Evolutionary conservation across 192 early-diverging fungal genomes (phyloP), one percentile per base, ranked within the genome.

Genomic region (Gonapodya prolifera): DNA sequence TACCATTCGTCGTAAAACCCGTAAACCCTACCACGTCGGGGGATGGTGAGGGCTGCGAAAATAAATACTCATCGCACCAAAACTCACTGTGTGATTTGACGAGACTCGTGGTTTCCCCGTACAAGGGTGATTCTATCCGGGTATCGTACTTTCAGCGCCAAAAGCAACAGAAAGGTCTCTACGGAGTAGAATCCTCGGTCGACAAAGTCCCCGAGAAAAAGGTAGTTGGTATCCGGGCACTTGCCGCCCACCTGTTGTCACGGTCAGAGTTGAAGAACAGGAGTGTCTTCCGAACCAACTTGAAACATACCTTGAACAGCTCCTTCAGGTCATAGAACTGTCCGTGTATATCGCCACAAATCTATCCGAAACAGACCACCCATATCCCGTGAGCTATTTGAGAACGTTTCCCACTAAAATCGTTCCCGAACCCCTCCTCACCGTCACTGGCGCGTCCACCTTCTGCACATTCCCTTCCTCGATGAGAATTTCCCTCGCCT

Each of bases 201-300:
- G 16, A 98, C 95, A 87, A 96, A 96, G 82, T 96, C 96, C 83
- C 94, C 97, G 93, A 98, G 94, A 82, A 98, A 98, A 77, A 98
- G 85, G 79, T 98, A 98, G 84, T 96, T 98, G 61, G 97, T 98
- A 77, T 96, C 94, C 1, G 97, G 97, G 76, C 91, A 95, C 80
- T 96, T 94, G 75, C 95, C 95, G 79, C 96, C 96, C 76, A 96
- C 94, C 45, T 61, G n/a, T n/a, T n/a, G n/a, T n/a, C n/a, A n/a
- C n/a, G n/a, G n/a, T n/a, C n/a, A n/a, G n/a, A n/a, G n/a, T n/a
- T n/a, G n/a, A n/a, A n/a, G n/a, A n/a, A n/a, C n/a, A n/a, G n/a
- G n/a, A n/a, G n/a, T n/a, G n/a, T n/a, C n/a, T n/a, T n/a, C n/a
- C 45, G 35, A 30, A 30, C 35, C 35, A 30, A 61, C 45, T 8